These are phyloP conservation scores for Knoxia roxburghii DNA, from an alignment of 257 asterid species.

Conservation along the genomic window DNA sequence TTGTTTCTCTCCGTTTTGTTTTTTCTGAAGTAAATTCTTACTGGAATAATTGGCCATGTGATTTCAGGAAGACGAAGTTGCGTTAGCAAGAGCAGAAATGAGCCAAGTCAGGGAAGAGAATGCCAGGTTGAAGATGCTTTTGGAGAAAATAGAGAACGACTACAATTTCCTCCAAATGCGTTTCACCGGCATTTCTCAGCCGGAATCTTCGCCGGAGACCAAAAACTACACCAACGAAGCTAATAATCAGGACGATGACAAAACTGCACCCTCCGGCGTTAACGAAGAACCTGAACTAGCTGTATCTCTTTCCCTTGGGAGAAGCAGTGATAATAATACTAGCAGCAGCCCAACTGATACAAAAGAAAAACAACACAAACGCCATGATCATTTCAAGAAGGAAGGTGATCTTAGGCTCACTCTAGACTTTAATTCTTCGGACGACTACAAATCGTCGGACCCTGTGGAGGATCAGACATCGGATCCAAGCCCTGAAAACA, in stretches of 20 bases:
- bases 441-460: constrained; percentile 4
- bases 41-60: neutral
- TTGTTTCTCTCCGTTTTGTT: neutral
- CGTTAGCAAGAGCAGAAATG: constrained; percentile 44
- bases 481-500: constrained; percentile 24
- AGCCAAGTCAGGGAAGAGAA: constrained; percentile 60
- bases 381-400: neutral
- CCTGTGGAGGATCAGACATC: neutral
- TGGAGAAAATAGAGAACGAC: constrained; percentile 52
- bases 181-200: constrained; percentile 23
- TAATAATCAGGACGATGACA: neutral
- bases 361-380: constrained; percentile 2
- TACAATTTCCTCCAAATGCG: constrained; percentile 53
- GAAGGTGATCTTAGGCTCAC: constrained; percentile 35
- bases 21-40: neutral
- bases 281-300: constrained; percentile 48
- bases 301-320: constrained; percentile 76
- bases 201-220: constrained; percentile 10
- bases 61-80: constrained; percentile 51
- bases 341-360: constrained; percentile 8
- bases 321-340: constrained; percentile 18
- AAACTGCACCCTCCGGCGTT: constrained; percentile 6
- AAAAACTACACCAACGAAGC: constrained; percentile 9
- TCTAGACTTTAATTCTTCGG: constrained; percentile 13
- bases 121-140: constrained; percentile 43